A percentile compares a stretch with the other conserved stretches of the same genome.
These are phyloP conservation scores for Tetrapisispora taiwanensis DNA, from an alignment of 805 yeast species.

Conservation along the genomic window DNA sequence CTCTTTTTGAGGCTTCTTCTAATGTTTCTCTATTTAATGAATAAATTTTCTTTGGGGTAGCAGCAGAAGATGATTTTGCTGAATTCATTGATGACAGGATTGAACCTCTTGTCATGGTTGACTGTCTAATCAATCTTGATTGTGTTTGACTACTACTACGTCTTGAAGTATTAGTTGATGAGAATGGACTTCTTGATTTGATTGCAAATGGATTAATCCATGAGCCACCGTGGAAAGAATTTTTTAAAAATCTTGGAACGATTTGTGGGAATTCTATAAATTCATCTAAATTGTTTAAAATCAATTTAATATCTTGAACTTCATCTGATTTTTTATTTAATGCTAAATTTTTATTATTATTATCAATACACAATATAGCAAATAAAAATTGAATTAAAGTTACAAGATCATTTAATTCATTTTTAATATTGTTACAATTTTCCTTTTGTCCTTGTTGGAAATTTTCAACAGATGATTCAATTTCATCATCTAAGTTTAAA, in stretches of 20 bases:
- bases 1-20: slow-evolving; percentile 15
- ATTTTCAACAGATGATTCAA: background rate
- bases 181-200: background rate
- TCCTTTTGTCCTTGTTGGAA: background rate
- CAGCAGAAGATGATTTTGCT: slow-evolving; percentile 3
- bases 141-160: background rate
- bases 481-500: background rate
- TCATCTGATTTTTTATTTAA: background rate
- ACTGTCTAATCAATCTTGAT: background rate
- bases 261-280: slow-evolving; percentile 43
- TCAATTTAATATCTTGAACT: too few relatives aligned
- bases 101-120: slow-evolving; percentile 2
- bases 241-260: slow-evolving; percentile 57
- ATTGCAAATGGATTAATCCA: slow-evolving; percentile 55
- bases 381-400: background rate
- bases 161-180: background rate
- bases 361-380: background rate
- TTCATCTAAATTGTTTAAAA: background rate
- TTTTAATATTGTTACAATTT: background rate
- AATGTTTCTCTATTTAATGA: slow-evolving; percentile 21
- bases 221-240: slow-evolving; percentile 67
- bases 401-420: background rate
- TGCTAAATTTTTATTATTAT: background rate
- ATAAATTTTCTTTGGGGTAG: slow-evolving; percentile 1
- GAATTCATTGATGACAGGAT: background rate